Conservation (phyloP, 1,284 basidiomycete species). For the Trametes sp. region DNA sequence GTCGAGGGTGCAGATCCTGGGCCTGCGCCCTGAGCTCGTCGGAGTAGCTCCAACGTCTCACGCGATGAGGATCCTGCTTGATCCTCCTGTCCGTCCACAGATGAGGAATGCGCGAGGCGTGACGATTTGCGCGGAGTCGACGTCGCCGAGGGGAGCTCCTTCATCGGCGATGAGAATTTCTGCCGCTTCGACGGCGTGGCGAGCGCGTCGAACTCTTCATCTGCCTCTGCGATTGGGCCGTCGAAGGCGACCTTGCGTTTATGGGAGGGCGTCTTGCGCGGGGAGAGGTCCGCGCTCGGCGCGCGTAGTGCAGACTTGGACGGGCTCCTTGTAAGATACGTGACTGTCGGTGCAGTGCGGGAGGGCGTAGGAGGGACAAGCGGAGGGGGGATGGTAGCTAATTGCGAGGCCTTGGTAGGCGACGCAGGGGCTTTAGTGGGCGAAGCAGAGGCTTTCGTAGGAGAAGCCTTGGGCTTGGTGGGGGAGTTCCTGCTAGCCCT, state of each 20-base stretch:
- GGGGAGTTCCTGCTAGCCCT: slow-evolving; percentile 4
- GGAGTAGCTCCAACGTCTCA: slow-evolving; percentile 21
- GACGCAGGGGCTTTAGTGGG: not conserved
- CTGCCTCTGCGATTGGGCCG: slow-evolving; percentile 30
- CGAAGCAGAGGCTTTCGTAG: not conserved
- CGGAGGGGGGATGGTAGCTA: not conserved
- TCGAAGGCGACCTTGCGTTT: slow-evolving; percentile 43
- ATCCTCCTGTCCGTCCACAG: not conserved
- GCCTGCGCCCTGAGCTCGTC: not conserved
- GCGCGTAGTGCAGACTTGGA: slow-evolving; percentile 36
- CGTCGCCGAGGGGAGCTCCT: slow-evolving; percentile 1
- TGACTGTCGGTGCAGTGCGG: slow-evolving; percentile 4
- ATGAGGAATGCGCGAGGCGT: slow-evolving; percentile 18
- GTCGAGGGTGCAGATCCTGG: slow-evolving; percentile 29
- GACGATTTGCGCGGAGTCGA: slow-evolving; percentile 23
- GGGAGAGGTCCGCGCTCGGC: slow-evolving; percentile 28
- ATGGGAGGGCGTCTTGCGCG: slow-evolving; percentile 37
- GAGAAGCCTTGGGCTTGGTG: no score
- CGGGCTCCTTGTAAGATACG: slow-evolving; percentile 25
- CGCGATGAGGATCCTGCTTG: slow-evolving; percentile 8
- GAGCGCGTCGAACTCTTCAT: slow-evolving; percentile 31
- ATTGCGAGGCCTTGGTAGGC: slow-evolving; percentile 6
- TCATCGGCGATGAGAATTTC: slow-evolving; percentile 30
- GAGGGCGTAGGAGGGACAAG: slow-evolving; percentile 6
- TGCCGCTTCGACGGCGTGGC: slow-evolving; percentile 39